Evolutionary conservation across 1,284 basidiomycete genomes (phyloP).

Genomic region (Papiliotrema laurentii): DNA sequence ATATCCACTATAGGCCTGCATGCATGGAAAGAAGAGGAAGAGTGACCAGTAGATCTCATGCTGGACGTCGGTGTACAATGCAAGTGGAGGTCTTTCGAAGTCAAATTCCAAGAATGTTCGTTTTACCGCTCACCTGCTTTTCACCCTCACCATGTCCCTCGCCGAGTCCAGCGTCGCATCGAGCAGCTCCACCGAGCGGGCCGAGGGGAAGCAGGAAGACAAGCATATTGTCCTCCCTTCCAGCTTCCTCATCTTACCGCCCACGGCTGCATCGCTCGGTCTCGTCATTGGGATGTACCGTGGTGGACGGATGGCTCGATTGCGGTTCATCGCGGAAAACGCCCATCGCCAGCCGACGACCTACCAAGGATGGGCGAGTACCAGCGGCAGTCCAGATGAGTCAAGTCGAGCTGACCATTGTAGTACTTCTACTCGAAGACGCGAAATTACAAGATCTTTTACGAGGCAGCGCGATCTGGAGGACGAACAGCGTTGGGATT

Average conservation of each 20-base stretch:
- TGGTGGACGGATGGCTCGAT: constrained; percentile 37
- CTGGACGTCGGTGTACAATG: too few species aligned
- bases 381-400: neutral
- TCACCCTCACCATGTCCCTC: too few species aligned
- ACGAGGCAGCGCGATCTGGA: constrained; percentile 30
- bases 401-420: neutral
- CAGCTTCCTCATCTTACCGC: constrained; percentile 35
- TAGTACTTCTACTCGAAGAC: constrained; percentile 50
- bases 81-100: too few species aligned
- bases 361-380: constrained; percentile 46
- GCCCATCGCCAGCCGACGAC: constrained; percentile 46
- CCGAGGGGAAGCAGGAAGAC: neutral
- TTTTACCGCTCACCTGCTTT: too few species aligned
- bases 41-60: too few species aligned
- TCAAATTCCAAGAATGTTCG: too few species aligned
- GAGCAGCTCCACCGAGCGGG: neutral
- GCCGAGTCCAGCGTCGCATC: neutral
- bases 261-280: constrained; percentile 35
- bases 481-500: constrained; percentile 32
- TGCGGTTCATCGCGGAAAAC: constrained; percentile 47
- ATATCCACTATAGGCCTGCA: too few species aligned
- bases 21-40: too few species aligned
- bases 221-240: constrained; percentile 27
- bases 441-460: constrained; percentile 45
- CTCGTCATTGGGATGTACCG: constrained; percentile 40